phyloP scores from a whole-genome alignment of 2,329 filamentous ascomycete genomes.

The Hypoxylon sp. region DNA sequence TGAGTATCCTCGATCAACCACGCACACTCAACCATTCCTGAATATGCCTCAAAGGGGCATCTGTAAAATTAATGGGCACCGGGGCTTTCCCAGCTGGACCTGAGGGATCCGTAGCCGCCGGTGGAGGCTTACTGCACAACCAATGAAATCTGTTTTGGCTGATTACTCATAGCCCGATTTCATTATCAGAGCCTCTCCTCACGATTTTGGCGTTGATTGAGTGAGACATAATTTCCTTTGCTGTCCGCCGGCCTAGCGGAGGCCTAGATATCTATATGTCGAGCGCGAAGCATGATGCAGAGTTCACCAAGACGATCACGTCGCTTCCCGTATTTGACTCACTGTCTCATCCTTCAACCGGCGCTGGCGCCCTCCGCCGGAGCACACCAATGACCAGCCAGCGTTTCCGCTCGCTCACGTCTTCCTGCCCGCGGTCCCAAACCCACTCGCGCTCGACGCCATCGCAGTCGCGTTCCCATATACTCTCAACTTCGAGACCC shows the following conservation, averaged over 20 bases:
- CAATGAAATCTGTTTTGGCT: not conserved
- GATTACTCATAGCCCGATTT: not conserved
- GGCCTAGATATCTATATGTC: not conserved
- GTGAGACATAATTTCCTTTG: not conserved
- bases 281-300: not conserved
- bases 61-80: not conserved
- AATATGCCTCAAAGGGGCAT: not conserved
- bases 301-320: not conserved
- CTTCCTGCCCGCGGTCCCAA: slow-evolving; percentile 72
- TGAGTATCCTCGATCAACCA: not conserved
- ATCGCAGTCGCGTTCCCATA: slow-evolving; percentile 79
- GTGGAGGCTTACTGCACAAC: not conserved
- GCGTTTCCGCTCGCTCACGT: slow-evolving; percentile 74
- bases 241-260: not conserved
- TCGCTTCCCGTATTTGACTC: not conserved
- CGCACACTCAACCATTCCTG: not conserved
- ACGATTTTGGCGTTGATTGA: not conserved
- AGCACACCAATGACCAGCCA: slow-evolving; percentile 77
- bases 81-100: not conserved
- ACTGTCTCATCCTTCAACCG: slow-evolving; percentile 4
- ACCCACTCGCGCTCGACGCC: slow-evolving; percentile 74
- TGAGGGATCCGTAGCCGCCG: not conserved
- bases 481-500: slow-evolving; percentile 73
- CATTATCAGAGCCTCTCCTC: not conserved
- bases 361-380: slow-evolving; percentile 53